Conservation (phyloP, 2,329 filamentous ascomycete genomes). For the Alternaria triticina region DNA sequence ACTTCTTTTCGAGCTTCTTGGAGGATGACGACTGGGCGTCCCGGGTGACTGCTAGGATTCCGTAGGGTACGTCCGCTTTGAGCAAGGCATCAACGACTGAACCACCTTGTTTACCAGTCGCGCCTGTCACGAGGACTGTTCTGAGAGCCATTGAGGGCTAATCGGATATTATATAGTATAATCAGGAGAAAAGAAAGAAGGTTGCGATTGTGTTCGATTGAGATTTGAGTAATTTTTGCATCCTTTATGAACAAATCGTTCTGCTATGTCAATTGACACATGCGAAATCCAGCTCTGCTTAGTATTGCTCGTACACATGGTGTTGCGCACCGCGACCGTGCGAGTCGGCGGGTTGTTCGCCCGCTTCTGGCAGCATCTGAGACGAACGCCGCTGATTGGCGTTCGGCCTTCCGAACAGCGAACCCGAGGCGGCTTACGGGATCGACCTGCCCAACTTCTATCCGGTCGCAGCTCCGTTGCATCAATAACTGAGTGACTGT, state of each 20-base stretch:
- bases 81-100: constrained; percentile 50
- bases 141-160: constrained; percentile 4
- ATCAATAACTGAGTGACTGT: not conserved
- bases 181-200: not conserved
- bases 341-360: not conserved
- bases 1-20: constrained; percentile 55
- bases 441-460: not conserved
- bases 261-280: not conserved
- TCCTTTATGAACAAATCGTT: not conserved
- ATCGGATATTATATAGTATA: not conserved
- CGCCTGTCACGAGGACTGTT: constrained; percentile 50
- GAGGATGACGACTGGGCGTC: constrained; percentile 57
- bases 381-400: not conserved
- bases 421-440: not conserved
- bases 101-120: constrained; percentile 55
- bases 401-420: not conserved
- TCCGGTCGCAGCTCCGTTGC: not conserved
- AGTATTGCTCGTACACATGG: not conserved
- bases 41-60: constrained; percentile 65
- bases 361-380: not conserved
- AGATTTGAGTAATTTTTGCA: not conserved
- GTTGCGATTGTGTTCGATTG: not conserved
- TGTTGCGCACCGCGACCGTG: not conserved
- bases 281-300: not conserved
- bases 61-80: constrained; percentile 45